Evolutionary conservation across 768 basidiomycete genomes (phyloP), one percentile per base, ranked within the genome.

Genomic region (Amanita thiersii): DNA sequence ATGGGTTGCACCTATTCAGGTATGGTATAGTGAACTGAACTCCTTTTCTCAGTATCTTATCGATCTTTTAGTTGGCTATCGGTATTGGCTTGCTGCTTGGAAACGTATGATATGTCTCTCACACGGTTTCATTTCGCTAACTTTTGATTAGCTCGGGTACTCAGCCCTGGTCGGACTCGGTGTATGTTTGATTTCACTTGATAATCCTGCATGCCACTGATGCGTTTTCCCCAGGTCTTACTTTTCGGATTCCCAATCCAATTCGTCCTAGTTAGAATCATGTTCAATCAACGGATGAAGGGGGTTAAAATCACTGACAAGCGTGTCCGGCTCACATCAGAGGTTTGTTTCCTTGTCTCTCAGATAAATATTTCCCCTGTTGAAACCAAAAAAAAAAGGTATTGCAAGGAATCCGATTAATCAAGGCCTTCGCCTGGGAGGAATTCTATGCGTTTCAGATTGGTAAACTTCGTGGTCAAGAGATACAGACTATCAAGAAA

Each of bases 361-460:
- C 15, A 2, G n/a, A 14, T 19, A 3, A 39, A n/a, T 8, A 19
- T 26, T 29, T 34, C n/a, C 25, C 25, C n/a, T n/a, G n/a, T n/a
- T n/a, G n/a, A n/a, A n/a, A n/a, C 28, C 44, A 29, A 26, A 28
- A 23, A 29, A 19, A 7, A 15, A 46, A 75, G 63, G 69, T 85
- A 2, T 58, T 87, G 10, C 77, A 79, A 55, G 77, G 77, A 30
- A 80, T 84, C 42, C 69, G 81, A 3, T 64, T 81, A 3, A 67
- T 84, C 50, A 84, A 84, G 56, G 60, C 70, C 20, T 81, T 77
- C 51, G 74, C 73, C 0, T 81, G 76, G 71, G 78, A 78, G 51
- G 42, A 46, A 9, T 75, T 75, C 45, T 78, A 75, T 48, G 54
- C 58, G 1, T 51, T 63, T 17, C 62, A 66, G 39, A 68, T 75